Conservation (phyloP, 768 basidiomycete genomes). For the Suillus subaureus region DNA sequence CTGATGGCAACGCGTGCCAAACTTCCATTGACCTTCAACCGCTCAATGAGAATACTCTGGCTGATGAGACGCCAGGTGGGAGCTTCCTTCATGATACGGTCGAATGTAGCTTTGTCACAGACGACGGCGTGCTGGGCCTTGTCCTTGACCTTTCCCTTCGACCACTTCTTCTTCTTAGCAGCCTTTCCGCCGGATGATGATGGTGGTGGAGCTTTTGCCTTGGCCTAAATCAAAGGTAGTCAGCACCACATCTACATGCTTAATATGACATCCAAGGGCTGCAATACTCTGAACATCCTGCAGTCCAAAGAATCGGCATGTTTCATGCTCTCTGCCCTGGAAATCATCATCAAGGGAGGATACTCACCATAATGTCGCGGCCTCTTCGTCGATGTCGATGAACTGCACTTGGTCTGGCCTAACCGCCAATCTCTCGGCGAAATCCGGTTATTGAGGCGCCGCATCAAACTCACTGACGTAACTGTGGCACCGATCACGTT, state of each 20-base stretch:
- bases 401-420: not conserved
- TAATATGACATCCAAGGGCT: slow-evolving; percentile 24
- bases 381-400: slow-evolving; percentile 32
- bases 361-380: slow-evolving; percentile 32
- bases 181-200: slow-evolving; percentile 78
- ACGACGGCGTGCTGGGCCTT: slow-evolving; percentile 97
- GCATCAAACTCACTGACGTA: slow-evolving; percentile 26
- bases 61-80: slow-evolving; percentile 99
- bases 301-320: not conserved
- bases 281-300: slow-evolving; percentile 12
- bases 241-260: slow-evolving; percentile 23
- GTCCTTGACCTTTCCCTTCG: slow-evolving; percentile 99
- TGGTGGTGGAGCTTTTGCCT: slow-evolving; percentile 69
- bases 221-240: slow-evolving; percentile 53
- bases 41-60: slow-evolving; percentile 97
- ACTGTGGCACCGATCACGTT: slow-evolving; percentile 15
- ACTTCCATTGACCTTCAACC: slow-evolving; percentile 95
- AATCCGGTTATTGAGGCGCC: slow-evolving; percentile 26
- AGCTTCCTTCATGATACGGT: slow-evolving; percentile 97
- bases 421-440: slow-evolving; percentile 16
- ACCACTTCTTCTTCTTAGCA: slow-evolving; percentile 99
- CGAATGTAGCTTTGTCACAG: slow-evolving; percentile 90
- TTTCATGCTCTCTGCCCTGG: not conserved
- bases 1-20: slow-evolving; percentile 89
- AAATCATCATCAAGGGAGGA: not conserved